Conservation (phyloP, 1,284 basidiomycete genomes). For the Lignosus rhinocerotis region DNA sequence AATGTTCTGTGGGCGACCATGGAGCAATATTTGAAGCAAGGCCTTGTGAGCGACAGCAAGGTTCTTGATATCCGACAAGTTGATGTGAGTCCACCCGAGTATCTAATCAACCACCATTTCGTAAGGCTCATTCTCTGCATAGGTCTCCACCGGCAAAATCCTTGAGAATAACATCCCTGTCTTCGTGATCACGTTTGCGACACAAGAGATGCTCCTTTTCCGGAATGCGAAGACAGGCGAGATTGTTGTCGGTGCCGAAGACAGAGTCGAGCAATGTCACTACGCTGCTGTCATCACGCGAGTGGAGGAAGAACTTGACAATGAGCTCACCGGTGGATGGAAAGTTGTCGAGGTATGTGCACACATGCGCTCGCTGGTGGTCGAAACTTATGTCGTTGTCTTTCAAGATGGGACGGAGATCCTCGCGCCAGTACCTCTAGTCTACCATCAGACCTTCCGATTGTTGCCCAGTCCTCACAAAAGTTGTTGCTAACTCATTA, state of each 20-base stretch:
- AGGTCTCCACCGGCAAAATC: conserved; percentile 82
- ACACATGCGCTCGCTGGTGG: background rate
- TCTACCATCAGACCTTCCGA: background rate
- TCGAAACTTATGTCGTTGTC: background rate
- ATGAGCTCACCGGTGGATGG: conserved; percentile 97
- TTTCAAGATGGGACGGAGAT: conserved; percentile 43
- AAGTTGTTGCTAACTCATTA: conserved; percentile 3
- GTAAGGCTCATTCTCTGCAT: background rate
- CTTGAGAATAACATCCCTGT: conserved; percentile 91
- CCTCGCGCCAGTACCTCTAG: conserved; percentile 42
- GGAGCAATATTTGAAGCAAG: conserved; percentile 91
- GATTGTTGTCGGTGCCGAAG: conserved; percentile 83
- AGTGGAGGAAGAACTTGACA: conserved; percentile 81
- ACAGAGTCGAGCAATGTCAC: conserved; percentile 89
- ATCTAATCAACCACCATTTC: background rate
- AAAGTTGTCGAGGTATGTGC: conserved; percentile 89
- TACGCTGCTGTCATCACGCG: conserved; percentile 94
- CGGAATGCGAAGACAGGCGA: conserved; percentile 87
- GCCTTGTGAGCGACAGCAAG: conserved; percentile 87
- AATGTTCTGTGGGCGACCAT: conserved; percentile 98
- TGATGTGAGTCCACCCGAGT: conserved; percentile 60
- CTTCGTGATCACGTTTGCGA: conserved; percentile 91
- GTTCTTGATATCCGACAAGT: conserved; percentile 95
- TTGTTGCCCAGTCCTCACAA: conserved; percentile 2
- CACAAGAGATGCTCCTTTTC: conserved; percentile 94